Conservation (phyloP, 495 filamentous ascomycete species). For the Neurospora africana region DNA sequence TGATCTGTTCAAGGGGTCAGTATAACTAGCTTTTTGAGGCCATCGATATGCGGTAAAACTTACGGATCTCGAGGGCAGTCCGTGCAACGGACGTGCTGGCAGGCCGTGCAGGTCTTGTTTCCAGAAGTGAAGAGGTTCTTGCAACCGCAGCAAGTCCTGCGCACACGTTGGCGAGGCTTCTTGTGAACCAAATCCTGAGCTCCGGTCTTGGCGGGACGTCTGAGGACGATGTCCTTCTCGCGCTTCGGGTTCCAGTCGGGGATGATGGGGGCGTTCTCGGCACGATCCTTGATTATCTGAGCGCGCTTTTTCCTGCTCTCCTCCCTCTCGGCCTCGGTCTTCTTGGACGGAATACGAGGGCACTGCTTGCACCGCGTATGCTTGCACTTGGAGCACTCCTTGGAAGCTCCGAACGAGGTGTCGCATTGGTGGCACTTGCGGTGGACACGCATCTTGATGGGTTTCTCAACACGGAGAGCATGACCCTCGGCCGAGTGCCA, state of each 20-base stretch:
- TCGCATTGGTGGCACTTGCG: slow-evolving; percentile 70
- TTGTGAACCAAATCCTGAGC: slow-evolving; percentile 63
- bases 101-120: slow-evolving; percentile 50
- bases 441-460: slow-evolving; percentile 85
- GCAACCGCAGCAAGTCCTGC: slow-evolving; percentile 70
- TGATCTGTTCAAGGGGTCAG: slow-evolving; percentile 36
- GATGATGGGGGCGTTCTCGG: slow-evolving; percentile 35
- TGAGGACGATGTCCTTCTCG: slow-evolving; percentile 39
- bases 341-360: slow-evolving; percentile 57
- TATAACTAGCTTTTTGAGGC: not conserved
- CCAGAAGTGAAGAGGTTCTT: slow-evolving; percentile 44
- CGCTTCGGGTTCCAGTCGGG: slow-evolving; percentile 32
- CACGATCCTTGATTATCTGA: slow-evolving; percentile 38
- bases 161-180: slow-evolving; percentile 55
- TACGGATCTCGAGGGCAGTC: slow-evolving; percentile 77
- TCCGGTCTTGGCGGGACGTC: slow-evolving; percentile 50
- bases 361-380: slow-evolving; percentile 75
- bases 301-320: slow-evolving; percentile 33
- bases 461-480: slow-evolving; percentile 68
- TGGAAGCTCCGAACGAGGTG: slow-evolving; percentile 48
- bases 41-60: slow-evolving; percentile 24
- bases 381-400: slow-evolving; percentile 58
- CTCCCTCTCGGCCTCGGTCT: slow-evolving; percentile 39
- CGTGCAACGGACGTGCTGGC: slow-evolving; percentile 68
- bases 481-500: slow-evolving; percentile 50